These are phyloP conservation scores for Scedosporium dehoogii DNA, from an alignment of 2,329 filamentous ascomycete genomes.

Conservation along the genomic window DNA sequence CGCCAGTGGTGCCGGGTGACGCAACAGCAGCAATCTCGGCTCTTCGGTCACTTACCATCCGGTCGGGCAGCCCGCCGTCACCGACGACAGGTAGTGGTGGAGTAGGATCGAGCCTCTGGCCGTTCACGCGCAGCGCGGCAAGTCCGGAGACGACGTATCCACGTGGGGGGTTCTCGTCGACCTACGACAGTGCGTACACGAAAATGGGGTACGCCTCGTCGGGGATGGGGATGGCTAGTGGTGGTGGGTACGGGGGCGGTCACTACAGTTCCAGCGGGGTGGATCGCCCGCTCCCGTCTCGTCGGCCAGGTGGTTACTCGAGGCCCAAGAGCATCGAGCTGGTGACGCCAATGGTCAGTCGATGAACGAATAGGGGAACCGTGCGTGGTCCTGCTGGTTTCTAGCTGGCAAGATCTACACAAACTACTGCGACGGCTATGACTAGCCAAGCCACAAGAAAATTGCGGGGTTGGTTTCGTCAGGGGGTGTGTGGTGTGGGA, in stretches of 20 bases:
- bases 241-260: constrained; percentile 25
- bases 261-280: constrained; percentile 19
- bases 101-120: constrained; percentile 36
- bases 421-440: too few species aligned
- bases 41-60: constrained; percentile 42
- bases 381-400: too few species aligned
- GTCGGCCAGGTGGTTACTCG: constrained; percentile 43
- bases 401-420: too few species aligned
- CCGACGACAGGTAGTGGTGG: constrained; percentile 24
- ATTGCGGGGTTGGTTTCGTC: background rate
- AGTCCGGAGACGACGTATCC: constrained; percentile 45
- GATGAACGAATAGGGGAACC: constrained; percentile 20
- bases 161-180: constrained; percentile 37
- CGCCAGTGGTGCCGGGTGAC: constrained; percentile 35
- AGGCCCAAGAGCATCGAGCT: constrained; percentile 55
- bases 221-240: constrained; percentile 11
- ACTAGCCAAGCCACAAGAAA: too few species aligned
- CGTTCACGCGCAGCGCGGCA: constrained; percentile 36
- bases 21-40: constrained; percentile 43
- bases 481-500: background rate
- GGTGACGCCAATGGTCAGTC: constrained; percentile 48
- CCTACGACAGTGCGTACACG: constrained; percentile 36
- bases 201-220: constrained; percentile 12
- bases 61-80: constrained; percentile 45
- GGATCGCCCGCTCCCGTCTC: constrained; percentile 47